Base-by-base conservation (phyloP, 441 rosid genomes). In the Gossypium davidsonii region DNA sequence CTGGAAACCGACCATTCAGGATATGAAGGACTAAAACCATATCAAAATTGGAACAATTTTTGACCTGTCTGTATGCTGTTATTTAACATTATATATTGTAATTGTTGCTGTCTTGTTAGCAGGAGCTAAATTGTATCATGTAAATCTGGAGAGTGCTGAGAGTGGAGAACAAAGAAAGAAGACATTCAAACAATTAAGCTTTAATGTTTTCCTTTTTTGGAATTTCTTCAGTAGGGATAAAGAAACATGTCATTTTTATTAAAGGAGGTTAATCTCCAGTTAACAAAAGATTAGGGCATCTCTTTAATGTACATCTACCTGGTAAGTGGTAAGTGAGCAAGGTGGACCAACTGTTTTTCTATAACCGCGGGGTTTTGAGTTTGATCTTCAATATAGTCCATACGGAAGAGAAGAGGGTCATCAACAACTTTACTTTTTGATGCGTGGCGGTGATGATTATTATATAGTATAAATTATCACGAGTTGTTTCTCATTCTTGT, bases 1-100 rank as follows among this genome's bases (percentile, higher is more conserved):
- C 84, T 6, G 89, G 83, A 69, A 83, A 87, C 80, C 80, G 57
- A 70, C 94, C 89, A 4, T 86, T 85, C 82, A 86, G 97, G 93
- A 89, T 87, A 89, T 94, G 82, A 90, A 51, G 77, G 25, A 15
- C 18, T 26, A 56, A 52, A 37, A 23, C 60, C 3, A 67, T 49
- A 7, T 6, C 7, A 76, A 37, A 37, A 1, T 26, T 18, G 7
- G 53, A 68, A 52, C 56, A 70, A 62, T 73, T 74, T 74, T 76
- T 69, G 74, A 73, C 70, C 12, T 25, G 70, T 63, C 37, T 72
- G 18, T 8, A 26, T 23, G 65, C 76, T 53, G 18, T 15, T 8
- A 11, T 65, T 39, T 9, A 39, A 39, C 9, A 53, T 10, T 39
- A 6, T n/a, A 55, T 62, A 9, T 14, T 25, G 57, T 49, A 49